Evolutionary conservation across 2,329 filamentous ascomycete species (phyloP).

Genomic region (Westerdykella ornata): DNA sequence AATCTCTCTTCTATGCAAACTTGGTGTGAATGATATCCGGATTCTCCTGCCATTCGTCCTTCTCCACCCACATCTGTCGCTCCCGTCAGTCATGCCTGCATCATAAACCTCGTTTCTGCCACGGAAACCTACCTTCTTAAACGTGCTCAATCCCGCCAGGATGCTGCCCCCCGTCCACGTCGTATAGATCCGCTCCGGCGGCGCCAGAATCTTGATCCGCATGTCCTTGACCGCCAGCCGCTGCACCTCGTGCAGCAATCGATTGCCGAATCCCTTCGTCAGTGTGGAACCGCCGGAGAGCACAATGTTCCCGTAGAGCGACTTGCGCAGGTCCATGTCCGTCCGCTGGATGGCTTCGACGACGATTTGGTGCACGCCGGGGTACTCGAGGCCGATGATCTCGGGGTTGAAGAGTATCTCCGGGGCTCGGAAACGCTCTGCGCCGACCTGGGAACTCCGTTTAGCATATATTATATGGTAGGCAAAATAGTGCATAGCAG

Average conservation of each 20-base stretch:
- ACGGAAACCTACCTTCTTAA: constrained; percentile 71
- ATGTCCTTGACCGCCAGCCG: constrained; percentile 94
- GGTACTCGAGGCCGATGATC: constrained; percentile 93
- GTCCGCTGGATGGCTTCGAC: constrained; percentile 93
- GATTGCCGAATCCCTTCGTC: constrained; percentile 93
- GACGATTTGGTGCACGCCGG: constrained; percentile 94
- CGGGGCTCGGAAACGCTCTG: constrained; percentile 89
- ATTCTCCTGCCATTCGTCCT: constrained; percentile 99
- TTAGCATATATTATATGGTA: constrained; percentile 11
- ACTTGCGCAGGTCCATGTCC: constrained; percentile 90
- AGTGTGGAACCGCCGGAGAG: constrained; percentile 92
- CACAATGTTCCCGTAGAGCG: constrained; percentile 93
- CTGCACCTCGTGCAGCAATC: constrained; percentile 86
- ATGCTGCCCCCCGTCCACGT: constrained; percentile 99
- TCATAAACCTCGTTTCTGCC: constrained; percentile 6
- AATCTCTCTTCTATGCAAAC: constrained; percentile 60
- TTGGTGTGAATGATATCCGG: constrained; percentile 98
- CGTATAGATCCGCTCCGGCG: constrained; percentile 94
- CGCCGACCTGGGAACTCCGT: constrained; percentile 59
- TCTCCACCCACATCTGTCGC: constrained; percentile 94
- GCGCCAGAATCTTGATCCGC: constrained; percentile 98
- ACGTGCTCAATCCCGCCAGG: constrained; percentile 90
- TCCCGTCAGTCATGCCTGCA: constrained; percentile 22
- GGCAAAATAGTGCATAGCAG: constrained; percentile 5
- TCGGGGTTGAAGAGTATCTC: constrained; percentile 98